Conservation (phyloP, 257 asterid species). For the Eustoma russellianum region DNA sequence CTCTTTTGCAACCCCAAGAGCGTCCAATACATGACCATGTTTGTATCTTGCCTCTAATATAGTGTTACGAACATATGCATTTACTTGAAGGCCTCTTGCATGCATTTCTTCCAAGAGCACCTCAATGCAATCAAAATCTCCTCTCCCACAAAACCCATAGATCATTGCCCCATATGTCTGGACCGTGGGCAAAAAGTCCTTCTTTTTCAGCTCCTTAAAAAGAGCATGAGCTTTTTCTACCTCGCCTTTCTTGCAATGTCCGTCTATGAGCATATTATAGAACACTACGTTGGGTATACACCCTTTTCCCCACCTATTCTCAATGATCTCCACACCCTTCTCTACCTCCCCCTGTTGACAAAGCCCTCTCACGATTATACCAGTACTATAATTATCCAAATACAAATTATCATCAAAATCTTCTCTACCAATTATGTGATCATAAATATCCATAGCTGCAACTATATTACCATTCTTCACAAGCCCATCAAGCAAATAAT, state of each 20-base stretch:
- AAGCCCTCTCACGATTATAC: slow-evolving; percentile 68
- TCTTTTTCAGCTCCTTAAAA: slow-evolving; percentile 54
- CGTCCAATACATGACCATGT: slow-evolving; percentile 41
- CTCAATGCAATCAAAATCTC: slow-evolving; percentile 50
- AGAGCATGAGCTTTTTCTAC: slow-evolving; percentile 41
- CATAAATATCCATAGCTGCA: slow-evolving; percentile 45
- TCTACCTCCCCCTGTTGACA: slow-evolving; percentile 69
- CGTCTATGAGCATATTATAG: slow-evolving; percentile 72
- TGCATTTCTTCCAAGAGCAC: slow-evolving; percentile 58
- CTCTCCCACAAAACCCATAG: slow-evolving; percentile 58
- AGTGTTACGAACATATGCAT: slow-evolving; percentile 43
- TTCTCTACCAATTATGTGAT: slow-evolving; percentile 49
- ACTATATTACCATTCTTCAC: slow-evolving; percentile 41
- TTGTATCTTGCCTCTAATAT: slow-evolving; percentile 53
- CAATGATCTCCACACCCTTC: slow-evolving; percentile 59
- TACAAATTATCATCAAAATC: slow-evolving; percentile 18
- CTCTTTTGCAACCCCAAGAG: slow-evolving; percentile 32
- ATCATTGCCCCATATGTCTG: slow-evolving; percentile 79
- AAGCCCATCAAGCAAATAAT: slow-evolving; percentile 74
- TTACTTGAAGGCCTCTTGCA: slow-evolving; percentile 42
- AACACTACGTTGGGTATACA: slow-evolving; percentile 78
- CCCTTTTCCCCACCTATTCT: slow-evolving; percentile 71
- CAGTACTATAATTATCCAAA: slow-evolving; percentile 68
- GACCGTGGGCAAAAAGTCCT: slow-evolving; percentile 62
- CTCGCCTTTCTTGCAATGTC: slow-evolving; percentile 68